Conservation (phyloP, 2,329 filamentous ascomycete species). For the Chaetothyriales sp. region DNA sequence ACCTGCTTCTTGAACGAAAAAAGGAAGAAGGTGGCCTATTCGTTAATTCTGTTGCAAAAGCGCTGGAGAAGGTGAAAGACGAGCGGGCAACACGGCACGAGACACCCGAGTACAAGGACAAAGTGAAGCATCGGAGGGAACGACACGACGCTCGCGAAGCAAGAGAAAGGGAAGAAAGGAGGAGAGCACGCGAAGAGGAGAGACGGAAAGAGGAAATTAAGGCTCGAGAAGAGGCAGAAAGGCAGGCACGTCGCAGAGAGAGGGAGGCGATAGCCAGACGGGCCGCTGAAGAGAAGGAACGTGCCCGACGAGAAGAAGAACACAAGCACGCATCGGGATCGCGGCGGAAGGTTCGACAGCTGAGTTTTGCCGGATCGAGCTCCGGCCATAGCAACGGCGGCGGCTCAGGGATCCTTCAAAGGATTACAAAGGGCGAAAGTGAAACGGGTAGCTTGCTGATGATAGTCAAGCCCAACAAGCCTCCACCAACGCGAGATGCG, state of each 20-base stretch:
- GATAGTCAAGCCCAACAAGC: slow-evolving; percentile 19
- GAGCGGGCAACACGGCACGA: slow-evolving; percentile 14
- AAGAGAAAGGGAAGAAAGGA: slow-evolving; percentile 11
- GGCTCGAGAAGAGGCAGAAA: background rate
- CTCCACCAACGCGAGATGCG: slow-evolving; percentile 1
- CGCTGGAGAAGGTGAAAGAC: slow-evolving; percentile 20
- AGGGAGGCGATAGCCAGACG: slow-evolving; percentile 3
- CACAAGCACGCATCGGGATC: background rate
- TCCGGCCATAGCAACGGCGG: slow-evolving; percentile 7
- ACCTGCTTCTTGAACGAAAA: slow-evolving; percentile 21
- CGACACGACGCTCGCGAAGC: slow-evolving; percentile 7
- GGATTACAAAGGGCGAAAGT: slow-evolving; percentile 26
- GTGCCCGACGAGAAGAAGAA: background rate
- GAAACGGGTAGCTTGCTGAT: slow-evolving; percentile 27
- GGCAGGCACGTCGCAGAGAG: slow-evolving; percentile 3
- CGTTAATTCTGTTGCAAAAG: slow-evolving; percentile 18
- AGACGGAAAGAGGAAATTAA: slow-evolving; percentile 2
- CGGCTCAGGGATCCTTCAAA: slow-evolving; percentile 11
- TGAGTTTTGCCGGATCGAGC: slow-evolving; percentile 9
- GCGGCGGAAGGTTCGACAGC: slow-evolving; percentile 4
- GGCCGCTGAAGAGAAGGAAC: background rate
- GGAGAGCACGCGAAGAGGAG: slow-evolving; percentile 15
- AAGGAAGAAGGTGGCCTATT: slow-evolving; percentile 21
- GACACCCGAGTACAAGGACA: slow-evolving; percentile 13
- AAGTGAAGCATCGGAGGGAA: slow-evolving; percentile 8